These are phyloP conservation scores for Fusarium nelsonii DNA, from an alignment of 2,329 filamentous ascomycete species.

Conservation along the genomic window DNA sequence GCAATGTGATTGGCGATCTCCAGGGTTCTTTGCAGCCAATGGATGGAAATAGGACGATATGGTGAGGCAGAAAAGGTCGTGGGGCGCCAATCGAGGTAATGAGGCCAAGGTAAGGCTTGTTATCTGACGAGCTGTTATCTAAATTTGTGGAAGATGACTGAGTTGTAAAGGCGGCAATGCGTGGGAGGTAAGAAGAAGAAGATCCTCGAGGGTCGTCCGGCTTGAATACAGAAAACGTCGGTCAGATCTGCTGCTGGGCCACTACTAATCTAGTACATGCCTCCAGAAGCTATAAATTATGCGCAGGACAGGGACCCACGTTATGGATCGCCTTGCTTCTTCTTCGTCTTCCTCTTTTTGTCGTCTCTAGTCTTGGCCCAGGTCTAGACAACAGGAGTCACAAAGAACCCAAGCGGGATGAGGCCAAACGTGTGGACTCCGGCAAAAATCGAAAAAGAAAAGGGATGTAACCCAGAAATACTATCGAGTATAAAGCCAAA, in stretches of 20 bases:
- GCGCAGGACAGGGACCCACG: constrained; percentile 49
- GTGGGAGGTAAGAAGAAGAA: constrained; percentile 40
- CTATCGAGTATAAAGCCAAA: constrained; percentile 29
- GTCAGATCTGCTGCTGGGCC: constrained; percentile 36
- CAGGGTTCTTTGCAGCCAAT: constrained; percentile 52
- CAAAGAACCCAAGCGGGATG: constrained; percentile 28
- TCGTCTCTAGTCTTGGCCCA: constrained; percentile 28
- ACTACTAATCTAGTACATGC: constrained; percentile 36
- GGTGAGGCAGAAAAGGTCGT: constrained; percentile 51
- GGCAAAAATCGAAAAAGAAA: constrained; percentile 47
- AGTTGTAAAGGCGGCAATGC: constrained; percentile 26
- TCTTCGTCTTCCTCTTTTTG: constrained; percentile 15
- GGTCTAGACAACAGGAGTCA: constrained; percentile 40
- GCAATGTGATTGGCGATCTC: constrained; percentile 53
- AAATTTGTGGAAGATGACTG: constrained; percentile 30
- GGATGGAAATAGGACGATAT: constrained; percentile 50
- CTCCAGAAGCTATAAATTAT: constrained; percentile 42
- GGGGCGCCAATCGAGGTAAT: constrained; percentile 50
- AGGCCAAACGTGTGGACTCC: constrained; percentile 35
- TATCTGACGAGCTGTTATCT: constrained; percentile 34
- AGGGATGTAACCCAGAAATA: constrained; percentile 41
- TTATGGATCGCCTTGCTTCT: constrained; percentile 49
- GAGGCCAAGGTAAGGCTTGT: constrained; percentile 46
- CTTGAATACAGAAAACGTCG: constrained; percentile 48
- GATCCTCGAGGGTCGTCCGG: constrained; percentile 37